A percentile compares a stretch with the other conserved stretches of the same genome.
Conservation (phyloP, 768 basidiomycete species). For the Galerina marginata region DNA sequence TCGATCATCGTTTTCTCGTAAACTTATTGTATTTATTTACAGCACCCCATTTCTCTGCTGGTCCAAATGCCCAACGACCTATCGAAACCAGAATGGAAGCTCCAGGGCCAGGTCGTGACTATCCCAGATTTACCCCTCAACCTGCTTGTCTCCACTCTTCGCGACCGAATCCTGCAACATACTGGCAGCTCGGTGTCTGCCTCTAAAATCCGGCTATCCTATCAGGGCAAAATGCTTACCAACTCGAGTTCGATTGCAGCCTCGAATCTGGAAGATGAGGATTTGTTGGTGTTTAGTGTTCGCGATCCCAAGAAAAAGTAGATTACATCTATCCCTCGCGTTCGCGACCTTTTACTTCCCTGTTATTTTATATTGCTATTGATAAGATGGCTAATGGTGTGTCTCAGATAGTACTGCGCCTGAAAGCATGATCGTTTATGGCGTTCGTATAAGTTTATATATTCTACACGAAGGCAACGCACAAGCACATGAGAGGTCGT, state of each 20-base stretch:
- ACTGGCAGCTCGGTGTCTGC: conserved; percentile 81
- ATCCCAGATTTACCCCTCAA: conserved; percentile 86
- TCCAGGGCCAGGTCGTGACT: conserved; percentile 79
- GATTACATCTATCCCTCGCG: conserved; percentile 17
- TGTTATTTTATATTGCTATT: not conserved
- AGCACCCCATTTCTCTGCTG: conserved; percentile 86
- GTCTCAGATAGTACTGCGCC: too few species aligned
- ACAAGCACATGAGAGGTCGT: too few species aligned
- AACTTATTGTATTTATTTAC: conserved; percentile 14
- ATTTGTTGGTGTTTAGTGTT: conserved; percentile 77
- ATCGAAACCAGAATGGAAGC: conserved; percentile 91
- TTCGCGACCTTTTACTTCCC: not conserved
- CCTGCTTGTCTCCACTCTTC: conserved; percentile 83
- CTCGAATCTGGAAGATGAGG: conserved; percentile 93
- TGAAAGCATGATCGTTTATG: too few species aligned
- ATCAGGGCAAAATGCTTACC: conserved; percentile 83
- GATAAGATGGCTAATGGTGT: not conserved
- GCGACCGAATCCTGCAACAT: conserved; percentile 84
- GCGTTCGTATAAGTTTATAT: too few species aligned
- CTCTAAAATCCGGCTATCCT: conserved; percentile 82
- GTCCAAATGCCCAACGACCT: conserved; percentile 85
- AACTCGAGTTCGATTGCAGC: conserved; percentile 85
- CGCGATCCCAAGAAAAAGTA: conserved; percentile 79
- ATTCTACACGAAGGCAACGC: too few species aligned
- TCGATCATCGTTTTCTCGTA: not conserved